Conservation (phyloP, 2,329 filamentous ascomycete genomes). For the Fusarium sp. region DNA sequence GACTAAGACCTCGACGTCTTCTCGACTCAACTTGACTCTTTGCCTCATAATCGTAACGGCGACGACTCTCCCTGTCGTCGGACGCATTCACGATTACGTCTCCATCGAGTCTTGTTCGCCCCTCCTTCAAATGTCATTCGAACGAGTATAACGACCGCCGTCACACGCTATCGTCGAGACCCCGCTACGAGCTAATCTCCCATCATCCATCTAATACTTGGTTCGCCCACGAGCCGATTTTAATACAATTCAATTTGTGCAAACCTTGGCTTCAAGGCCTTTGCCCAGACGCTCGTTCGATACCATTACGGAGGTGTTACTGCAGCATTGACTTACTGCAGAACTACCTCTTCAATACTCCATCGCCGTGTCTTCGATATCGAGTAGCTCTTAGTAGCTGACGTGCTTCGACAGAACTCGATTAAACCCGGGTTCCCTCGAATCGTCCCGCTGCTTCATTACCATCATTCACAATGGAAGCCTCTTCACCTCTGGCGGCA, state of each 20-base stretch:
- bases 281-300: slow-evolving; percentile 18
- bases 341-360: slow-evolving; percentile 30
- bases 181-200: slow-evolving; percentile 34
- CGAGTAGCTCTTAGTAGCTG: slow-evolving; percentile 37
- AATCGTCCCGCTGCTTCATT: slow-evolving; percentile 28
- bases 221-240: slow-evolving; percentile 20
- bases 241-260: slow-evolving; percentile 8
- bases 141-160: slow-evolving; percentile 47
- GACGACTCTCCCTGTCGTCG: slow-evolving; percentile 10
- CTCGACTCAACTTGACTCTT: slow-evolving; percentile 13
- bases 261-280: slow-evolving; percentile 1
- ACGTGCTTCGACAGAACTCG: slow-evolving; percentile 30
- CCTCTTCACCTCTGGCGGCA: slow-evolving; percentile 91
- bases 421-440: slow-evolving; percentile 31
- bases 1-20: slow-evolving; percentile 25
- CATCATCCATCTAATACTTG: slow-evolving; percentile 22
- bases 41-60: slow-evolving; percentile 29
- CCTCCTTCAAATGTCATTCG: slow-evolving; percentile 45
- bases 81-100: slow-evolving; percentile 23
- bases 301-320: slow-evolving; percentile 35
- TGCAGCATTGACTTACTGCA: slow-evolving; percentile 49
- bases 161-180: slow-evolving; percentile 40
- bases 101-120: slow-evolving; percentile 35
- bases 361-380: slow-evolving; percentile 36
- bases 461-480: slow-evolving; percentile 72